Base-by-base conservation (phyloP, 176 grass and related monocot genomes). In the Puya raimondii region DNA sequence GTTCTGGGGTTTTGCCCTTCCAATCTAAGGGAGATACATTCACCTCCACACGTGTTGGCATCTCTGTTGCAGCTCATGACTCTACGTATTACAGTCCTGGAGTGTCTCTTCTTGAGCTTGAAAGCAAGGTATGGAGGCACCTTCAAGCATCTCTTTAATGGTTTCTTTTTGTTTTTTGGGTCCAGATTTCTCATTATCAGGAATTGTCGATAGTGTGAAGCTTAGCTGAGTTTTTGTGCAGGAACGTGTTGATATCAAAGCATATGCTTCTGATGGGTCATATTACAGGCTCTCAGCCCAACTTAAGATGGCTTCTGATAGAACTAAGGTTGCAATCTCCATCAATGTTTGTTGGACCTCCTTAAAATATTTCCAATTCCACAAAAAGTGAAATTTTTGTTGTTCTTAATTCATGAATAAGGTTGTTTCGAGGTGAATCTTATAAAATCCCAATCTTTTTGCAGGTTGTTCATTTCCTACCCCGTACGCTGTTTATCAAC, bases 281-380 rank as follows among this genome's bases (percentile, higher is more conserved):
- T 97, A 92, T 86, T 97, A 97, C 67, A 77, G 84, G 78, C 78
- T 97, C 69, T 85, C 89, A 49, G 89, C 70, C 67, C 94, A 97
- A 85, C 80, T 97, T 64, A 97, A 92, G 77, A 89, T 97, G 94
- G 78, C 94, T 76, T 92, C 89, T 72, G 89, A 97, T 64, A 90
- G 94, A 76, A 97, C 94, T 70, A 97, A 97, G 94, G 94, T 97
- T 80, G 64, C 54, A 68, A 23, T 71, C 64, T 58, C 74, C 61
- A 59, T 61, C 1, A 18, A 2, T 61, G 53, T 42, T 42, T 42
- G 33, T 42, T 42, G 33, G 5, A 42, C 33, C 33, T 42, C 33
- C 27, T 29, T 29, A 42, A 42, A 42, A 42, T 7, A 42, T 42
- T 42, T 42, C 7, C 33, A 42, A 42, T 48, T 25, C 50, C 23